Percentiles rank a stretch among this genome's conserved stretches.
phyloP scores from a whole-genome alignment of 352 stramenopile genomes.

The Blastocystis sp. region DNA sequence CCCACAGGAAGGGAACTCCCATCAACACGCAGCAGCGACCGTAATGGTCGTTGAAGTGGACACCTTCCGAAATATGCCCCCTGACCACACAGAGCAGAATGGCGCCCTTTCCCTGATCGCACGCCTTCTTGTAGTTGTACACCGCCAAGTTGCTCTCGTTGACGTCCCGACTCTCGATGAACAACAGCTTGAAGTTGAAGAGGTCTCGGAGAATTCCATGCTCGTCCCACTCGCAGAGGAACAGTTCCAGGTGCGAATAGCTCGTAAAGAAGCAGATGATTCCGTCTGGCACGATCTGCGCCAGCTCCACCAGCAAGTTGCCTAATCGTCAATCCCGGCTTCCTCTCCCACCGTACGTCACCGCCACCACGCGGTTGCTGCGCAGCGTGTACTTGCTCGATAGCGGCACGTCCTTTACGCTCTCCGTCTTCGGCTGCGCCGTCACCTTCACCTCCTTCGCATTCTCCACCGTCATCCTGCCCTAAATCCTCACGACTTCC shows the following conservation, averaged over 20 bases:
- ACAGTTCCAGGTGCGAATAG: constrained; percentile 85
- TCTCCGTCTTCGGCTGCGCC: not conserved
- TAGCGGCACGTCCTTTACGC: not conserved
- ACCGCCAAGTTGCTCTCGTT: constrained; percentile 96
- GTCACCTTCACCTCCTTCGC: not conserved
- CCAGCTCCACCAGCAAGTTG: constrained; percentile 90
- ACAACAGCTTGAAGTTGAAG: constrained; percentile 92
- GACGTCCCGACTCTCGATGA: constrained; percentile 99
- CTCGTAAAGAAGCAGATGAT: constrained; percentile 98
- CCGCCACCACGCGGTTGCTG: constrained; percentile 12
- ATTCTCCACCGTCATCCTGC: not conserved
- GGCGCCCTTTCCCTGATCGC: constrained; percentile 88
- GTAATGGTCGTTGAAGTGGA: constrained; percentile 99
- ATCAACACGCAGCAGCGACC: constrained; percentile 94
- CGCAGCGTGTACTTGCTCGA: constrained; percentile 36
- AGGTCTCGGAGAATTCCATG: constrained; percentile 87
- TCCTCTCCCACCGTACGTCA: constrained; percentile 10
- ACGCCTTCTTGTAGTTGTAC: constrained; percentile 96
- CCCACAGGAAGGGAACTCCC: constrained; percentile 98
- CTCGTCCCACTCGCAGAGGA: constrained; percentile 71
- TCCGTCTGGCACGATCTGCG: constrained; percentile 88
- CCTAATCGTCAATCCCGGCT: constrained; percentile 85
- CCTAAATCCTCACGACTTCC: not conserved
- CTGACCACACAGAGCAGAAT: constrained; percentile 96
- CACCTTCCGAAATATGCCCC: constrained; percentile 97